Evolutionary conservation across 257 asterid species (phyloP).

Genomic region (Linaria vulgaris): DNA sequence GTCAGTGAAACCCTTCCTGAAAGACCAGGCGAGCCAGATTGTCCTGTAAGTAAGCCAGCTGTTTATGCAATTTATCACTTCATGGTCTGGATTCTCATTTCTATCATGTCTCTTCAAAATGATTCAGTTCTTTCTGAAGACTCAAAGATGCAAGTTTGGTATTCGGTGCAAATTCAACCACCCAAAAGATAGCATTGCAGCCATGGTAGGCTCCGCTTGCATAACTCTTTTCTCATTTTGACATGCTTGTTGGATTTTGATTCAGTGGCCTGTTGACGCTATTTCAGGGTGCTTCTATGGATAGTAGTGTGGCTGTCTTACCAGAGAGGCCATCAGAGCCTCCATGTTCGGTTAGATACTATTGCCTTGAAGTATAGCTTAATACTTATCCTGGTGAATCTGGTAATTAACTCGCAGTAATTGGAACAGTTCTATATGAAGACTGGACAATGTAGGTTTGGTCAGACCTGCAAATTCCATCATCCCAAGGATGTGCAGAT

Average conservation of each 20-base stretch:
- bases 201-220: conserved; percentile 47
- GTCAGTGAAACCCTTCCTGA: conserved; percentile 78
- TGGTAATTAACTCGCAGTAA: conserved; percentile 20
- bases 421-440: conserved; percentile 87
- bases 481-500: conserved; percentile 83
- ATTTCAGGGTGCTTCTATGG: conserved; percentile 60
- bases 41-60: conserved; percentile 72
- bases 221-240: conserved; percentile 19
- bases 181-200: conserved; percentile 57
- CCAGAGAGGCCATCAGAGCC: conserved; percentile 98
- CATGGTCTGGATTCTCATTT: conserved; percentile 25
- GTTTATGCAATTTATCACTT: conserved; percentile 18
- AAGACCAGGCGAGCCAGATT: conserved; percentile 87
- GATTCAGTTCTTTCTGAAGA: conserved; percentile 82
- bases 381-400: conserved; percentile 11
- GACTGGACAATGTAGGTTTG: conserved; percentile 93
- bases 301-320: conserved; percentile 44
- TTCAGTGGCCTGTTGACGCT: conserved; percentile 24
- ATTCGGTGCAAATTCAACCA: conserved; percentile 89
- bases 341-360: conserved; percentile 77
- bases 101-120: conserved; percentile 17
- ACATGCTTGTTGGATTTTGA: conserved; percentile 17
- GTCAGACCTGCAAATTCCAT: conserved; percentile 85
- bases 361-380: conserved; percentile 26
- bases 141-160: conserved; percentile 90